phyloP scores from a whole-genome alignment of 495 filamentous ascomycete species.

The Penicillium mononematosum region DNA sequence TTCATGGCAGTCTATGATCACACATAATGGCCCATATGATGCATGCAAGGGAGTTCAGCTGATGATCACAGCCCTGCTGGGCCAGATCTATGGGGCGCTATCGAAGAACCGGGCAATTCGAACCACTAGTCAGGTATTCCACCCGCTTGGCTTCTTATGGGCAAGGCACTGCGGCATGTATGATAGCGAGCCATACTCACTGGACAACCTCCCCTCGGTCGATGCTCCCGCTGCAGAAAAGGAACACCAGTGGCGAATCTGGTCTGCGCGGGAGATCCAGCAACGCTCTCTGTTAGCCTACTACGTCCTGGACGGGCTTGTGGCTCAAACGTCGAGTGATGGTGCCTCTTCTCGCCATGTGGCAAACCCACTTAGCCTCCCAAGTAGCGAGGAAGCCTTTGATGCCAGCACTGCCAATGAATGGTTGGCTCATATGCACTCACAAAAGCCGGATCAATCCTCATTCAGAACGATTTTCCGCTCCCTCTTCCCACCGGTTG shows the following conservation, averaged over 20 bases:
- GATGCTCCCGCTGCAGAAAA: conserved; percentile 38
- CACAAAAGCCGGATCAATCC: conserved; percentile 31
- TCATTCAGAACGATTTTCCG: conserved; percentile 46
- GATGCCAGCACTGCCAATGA: conserved; percentile 44
- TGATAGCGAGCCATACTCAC: conserved; percentile 37
- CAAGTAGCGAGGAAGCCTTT: conserved; percentile 44
- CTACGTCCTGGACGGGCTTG: conserved; percentile 48
- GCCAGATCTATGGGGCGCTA: conserved; percentile 48
- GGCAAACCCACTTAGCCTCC: conserved; percentile 41
- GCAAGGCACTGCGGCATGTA: conserved; percentile 49
- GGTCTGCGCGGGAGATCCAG: conserved; percentile 48
- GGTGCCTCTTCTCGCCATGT: conserved; percentile 44
- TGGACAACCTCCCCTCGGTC: conserved; percentile 37
- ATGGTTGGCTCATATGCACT: conserved; percentile 41
- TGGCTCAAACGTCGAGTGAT: conserved; percentile 49
- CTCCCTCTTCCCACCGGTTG: conserved; percentile 39
- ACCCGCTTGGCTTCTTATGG: conserved; percentile 51
- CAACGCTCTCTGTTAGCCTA: conserved; percentile 48
- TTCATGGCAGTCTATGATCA: conserved; percentile 51
- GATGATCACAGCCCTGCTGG: conserved; percentile 46
- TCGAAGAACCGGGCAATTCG: conserved; percentile 48
- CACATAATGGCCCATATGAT: conserved; percentile 47
- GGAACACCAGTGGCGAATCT: conserved; percentile 43
- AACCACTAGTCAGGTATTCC: conserved; percentile 49
- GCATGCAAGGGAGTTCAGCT: conserved; percentile 48